Conservation (phyloP, 192 early-diverging fungal species). For the Backusella mclennaniae region DNA sequence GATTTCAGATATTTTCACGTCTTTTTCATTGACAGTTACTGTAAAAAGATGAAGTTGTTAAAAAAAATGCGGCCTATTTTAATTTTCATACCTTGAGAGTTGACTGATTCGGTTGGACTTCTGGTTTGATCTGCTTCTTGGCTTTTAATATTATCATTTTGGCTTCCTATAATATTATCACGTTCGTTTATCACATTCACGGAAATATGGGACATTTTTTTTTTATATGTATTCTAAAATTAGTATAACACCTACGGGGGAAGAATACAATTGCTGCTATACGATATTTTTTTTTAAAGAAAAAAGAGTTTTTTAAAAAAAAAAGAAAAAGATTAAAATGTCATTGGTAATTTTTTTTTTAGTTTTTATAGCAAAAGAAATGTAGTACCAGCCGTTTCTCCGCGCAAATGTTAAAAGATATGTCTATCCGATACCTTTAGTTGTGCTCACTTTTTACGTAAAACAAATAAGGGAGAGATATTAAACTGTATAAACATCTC, state of each 20-base stretch:
- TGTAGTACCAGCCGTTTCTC: neutral
- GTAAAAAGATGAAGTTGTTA: neutral
- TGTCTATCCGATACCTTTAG: neutral
- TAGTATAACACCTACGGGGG: neutral
- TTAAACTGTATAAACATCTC: no score
- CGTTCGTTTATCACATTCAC: constrained; percentile 8
- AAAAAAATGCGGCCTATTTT: neutral
- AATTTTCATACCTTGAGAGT: neutral
- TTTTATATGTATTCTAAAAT: neutral
- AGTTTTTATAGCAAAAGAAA: neutral
- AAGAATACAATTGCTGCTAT: neutral
- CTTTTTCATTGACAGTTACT: constrained; percentile 2
- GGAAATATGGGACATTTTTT: neutral
- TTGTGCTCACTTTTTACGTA: neutral
- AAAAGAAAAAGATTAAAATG: neutral
- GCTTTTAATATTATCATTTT: neutral
- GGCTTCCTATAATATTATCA: constrained; percentile 7
- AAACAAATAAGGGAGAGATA: no score
- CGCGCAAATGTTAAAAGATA: neutral
- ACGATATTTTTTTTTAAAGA: no score
- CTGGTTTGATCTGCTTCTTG: neutral
- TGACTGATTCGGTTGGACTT: neutral
- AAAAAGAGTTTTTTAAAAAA: no score
- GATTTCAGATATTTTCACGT: neutral
- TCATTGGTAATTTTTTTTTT: no score